Conservation (phyloP, 495 filamentous ascomycete genomes). For the Recurvomyces mirabilis region DNA sequence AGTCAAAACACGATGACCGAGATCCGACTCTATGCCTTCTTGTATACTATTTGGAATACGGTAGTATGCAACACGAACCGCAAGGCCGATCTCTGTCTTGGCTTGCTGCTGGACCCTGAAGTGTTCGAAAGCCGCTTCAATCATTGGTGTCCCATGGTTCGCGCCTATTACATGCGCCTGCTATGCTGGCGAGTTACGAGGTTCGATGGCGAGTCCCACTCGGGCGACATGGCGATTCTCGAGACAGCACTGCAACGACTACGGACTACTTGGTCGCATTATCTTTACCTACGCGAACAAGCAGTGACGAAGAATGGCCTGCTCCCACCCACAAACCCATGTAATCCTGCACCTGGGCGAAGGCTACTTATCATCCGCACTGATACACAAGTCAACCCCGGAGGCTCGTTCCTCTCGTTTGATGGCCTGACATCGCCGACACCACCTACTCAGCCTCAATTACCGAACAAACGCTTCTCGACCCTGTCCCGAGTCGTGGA, state of each 20-base stretch:
- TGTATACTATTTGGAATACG: slow-evolving; percentile 71
- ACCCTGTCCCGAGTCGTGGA: slow-evolving; percentile 17
- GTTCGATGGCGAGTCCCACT: slow-evolving; percentile 52
- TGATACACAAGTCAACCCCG: slow-evolving; percentile 45
- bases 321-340: slow-evolving; percentile 67
- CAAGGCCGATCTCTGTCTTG: slow-evolving; percentile 61
- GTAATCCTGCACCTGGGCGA: slow-evolving; percentile 79
- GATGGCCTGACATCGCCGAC: slow-evolving; percentile 45
- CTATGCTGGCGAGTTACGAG: slow-evolving; percentile 86
- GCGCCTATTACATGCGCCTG: slow-evolving; percentile 88
- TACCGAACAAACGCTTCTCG: slow-evolving; percentile 12
- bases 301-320: slow-evolving; percentile 45
- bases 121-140: slow-evolving; percentile 79
- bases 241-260: slow-evolving; percentile 57
- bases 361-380: slow-evolving; percentile 85
- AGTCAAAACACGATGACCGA: slow-evolving; percentile 93
- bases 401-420: slow-evolving; percentile 52
- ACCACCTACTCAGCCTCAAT: slow-evolving; percentile 14
- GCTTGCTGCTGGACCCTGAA: slow-evolving; percentile 68
- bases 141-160: slow-evolving; percentile 98
- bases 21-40: slow-evolving; percentile 74
- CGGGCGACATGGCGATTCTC: slow-evolving; percentile 47
- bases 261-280: slow-evolving; percentile 65
- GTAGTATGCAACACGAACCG: slow-evolving; percentile 54
- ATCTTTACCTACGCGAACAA: slow-evolving; percentile 57